Conservation (phyloP, 345 rosid species). For the Salix exigua region DNA sequence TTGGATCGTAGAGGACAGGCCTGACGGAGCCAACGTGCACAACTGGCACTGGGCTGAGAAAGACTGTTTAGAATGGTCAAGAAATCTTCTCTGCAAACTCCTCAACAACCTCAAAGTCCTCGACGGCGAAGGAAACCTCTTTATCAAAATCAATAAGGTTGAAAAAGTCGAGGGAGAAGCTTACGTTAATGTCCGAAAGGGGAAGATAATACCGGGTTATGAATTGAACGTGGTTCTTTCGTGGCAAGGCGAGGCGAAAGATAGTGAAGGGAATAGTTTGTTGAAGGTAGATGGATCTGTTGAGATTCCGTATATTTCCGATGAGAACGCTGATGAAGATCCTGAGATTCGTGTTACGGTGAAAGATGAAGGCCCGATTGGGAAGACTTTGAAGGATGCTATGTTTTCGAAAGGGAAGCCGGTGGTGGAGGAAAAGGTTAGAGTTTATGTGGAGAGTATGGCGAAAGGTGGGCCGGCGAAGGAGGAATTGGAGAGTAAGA, state of each 20-base stretch:
- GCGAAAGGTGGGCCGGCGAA: constrained; percentile 79
- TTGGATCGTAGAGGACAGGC: constrained; percentile 94
- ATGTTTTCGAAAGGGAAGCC: constrained; percentile 68
- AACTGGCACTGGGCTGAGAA: constrained; percentile 99
- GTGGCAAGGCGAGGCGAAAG: constrained; percentile 91
- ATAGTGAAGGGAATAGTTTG: constrained; percentile 55
- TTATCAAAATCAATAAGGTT: constrained; percentile 49
- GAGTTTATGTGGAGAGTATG: constrained; percentile 67
- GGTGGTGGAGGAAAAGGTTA: constrained; percentile 61
- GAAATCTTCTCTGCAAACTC: constrained; percentile 50
- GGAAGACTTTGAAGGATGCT: constrained; percentile 78
- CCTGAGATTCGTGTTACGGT: constrained; percentile 72
- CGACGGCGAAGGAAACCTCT: constrained; percentile 63
- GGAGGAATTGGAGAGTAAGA: constrained; percentile 76
- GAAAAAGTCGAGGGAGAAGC: constrained; percentile 93
- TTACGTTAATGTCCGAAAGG: constrained; percentile 85
- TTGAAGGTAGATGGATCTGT: constrained; percentile 66
- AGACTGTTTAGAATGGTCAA: constrained; percentile 83
- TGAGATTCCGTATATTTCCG: constrained; percentile 88
- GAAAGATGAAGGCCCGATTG: constrained; percentile 74
- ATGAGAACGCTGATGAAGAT: constrained; percentile 94
- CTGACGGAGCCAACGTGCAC: constrained; percentile 96
- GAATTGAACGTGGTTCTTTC: constrained; percentile 60
- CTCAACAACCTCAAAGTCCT: constrained; percentile 51
- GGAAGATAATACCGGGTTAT: constrained; percentile 93